Evolutionary conservation across 139 green algal species (phyloP).

Genomic region (Chlamydomonas urium): DNA sequence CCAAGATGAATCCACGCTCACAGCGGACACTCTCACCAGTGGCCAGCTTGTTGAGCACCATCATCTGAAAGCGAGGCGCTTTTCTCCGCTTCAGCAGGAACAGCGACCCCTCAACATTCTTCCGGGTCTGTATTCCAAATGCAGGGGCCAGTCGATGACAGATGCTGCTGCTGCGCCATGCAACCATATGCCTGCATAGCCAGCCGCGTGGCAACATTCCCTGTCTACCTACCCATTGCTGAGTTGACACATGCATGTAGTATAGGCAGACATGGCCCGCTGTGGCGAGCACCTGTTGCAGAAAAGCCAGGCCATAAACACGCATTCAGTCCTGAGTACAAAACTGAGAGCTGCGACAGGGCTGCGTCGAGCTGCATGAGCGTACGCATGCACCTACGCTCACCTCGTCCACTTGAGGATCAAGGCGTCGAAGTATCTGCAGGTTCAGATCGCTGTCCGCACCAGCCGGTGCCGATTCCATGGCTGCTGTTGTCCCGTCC

Average conservation of each 20-base stretch:
- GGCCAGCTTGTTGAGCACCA: constrained; percentile 81
- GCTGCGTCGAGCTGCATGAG: neutral
- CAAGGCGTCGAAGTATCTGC: constrained; percentile 56
- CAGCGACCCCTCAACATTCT: constrained; percentile 86
- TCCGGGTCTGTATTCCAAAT: constrained; percentile 48
- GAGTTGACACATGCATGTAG: constrained; percentile 56
- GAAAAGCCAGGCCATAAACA: constrained; percentile 3
- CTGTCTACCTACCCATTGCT: constrained; percentile 58
- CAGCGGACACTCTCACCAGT: constrained; percentile 55
- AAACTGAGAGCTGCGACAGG: neutral
- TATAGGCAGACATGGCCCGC: constrained; percentile 78
- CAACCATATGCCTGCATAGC: too few species aligned
- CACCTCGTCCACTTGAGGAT: constrained; percentile 57
- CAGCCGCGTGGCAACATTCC: neutral
- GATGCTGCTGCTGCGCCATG: neutral
- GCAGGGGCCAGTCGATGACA: neutral
- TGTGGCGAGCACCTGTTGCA: constrained; percentile 54
- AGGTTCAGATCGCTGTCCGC: constrained; percentile 52
- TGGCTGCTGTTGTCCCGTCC: too few species aligned
- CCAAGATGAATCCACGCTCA: neutral
- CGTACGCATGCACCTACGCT: neutral
- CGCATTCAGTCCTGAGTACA: neutral
- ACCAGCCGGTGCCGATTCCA: too few species aligned
- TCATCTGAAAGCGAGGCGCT: constrained; percentile 72
- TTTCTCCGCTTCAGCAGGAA: constrained; percentile 78